Percentiles rank a stretch among this genome's conserved stretches.
These are phyloP conservation scores for Syzygium oleosum DNA, from an alignment of 345 rosid genomes.

Conservation along the genomic window DNA sequence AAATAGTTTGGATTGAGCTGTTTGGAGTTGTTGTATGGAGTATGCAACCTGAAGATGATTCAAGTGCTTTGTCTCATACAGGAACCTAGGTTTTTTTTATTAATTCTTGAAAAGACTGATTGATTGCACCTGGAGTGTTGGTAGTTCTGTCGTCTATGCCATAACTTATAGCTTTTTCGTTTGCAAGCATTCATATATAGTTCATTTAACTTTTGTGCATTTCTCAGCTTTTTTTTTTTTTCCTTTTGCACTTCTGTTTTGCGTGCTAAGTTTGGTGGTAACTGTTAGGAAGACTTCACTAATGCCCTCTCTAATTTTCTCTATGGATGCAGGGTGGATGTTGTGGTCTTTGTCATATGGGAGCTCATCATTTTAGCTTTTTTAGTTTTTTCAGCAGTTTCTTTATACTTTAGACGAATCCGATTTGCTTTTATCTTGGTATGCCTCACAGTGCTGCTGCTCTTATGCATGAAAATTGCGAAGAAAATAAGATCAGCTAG, in stretches of 20 bases:
- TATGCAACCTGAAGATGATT: neutral
- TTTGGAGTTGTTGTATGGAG: neutral
- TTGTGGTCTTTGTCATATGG: conserved; percentile 83
- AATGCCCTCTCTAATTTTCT: neutral
- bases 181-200: neutral
- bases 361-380: conserved; percentile 79
- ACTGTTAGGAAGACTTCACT: neutral
- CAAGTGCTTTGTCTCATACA: neutral
- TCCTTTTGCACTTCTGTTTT: neutral
- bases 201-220: neutral
- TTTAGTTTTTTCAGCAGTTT: conserved; percentile 87
- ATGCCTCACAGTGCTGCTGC: conserved; percentile 59
- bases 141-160: neutral
- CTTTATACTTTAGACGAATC: conserved; percentile 71
- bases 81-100: neutral
- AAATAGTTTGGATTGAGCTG: neutral
- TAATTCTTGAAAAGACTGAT: neutral
- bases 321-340: conserved; percentile 78
- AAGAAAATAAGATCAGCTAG: conserved; percentile 75
- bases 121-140: neutral
- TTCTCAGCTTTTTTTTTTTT: neutral
- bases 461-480: conserved; percentile 71
- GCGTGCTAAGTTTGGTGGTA: neutral
- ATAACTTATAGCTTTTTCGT: neutral
- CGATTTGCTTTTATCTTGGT: conserved; percentile 65